A percentile compares a stretch with the other conserved stretches of the same genome.
Evolutionary conservation across 1,284 basidiomycete genomes (phyloP).

Genomic region (Somion occarium): DNA sequence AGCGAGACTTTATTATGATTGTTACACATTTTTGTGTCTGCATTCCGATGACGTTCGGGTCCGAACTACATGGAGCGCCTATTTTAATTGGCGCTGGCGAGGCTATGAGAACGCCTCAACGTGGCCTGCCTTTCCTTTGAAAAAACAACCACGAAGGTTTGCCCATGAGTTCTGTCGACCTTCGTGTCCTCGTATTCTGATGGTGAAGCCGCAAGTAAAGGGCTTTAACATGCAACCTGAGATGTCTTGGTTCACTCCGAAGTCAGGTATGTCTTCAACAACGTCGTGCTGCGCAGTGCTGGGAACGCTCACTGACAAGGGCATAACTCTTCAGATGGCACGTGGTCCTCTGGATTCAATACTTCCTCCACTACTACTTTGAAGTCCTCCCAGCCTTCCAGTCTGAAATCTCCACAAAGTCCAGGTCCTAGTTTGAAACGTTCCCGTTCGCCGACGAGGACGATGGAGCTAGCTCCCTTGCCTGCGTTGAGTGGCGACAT

Average conservation of each 20-base stretch:
- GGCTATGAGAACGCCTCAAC: background rate
- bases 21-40: too few relatives aligned
- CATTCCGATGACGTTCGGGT: too few relatives aligned
- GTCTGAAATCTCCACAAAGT: slow-evolving; percentile 7
- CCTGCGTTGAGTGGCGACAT: slow-evolving; percentile 46
- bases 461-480: slow-evolving; percentile 32
- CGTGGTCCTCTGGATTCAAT: slow-evolving; percentile 19
- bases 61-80: too few relatives aligned
- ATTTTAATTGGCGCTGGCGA: too few relatives aligned
- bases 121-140: background rate
- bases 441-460: slow-evolving; percentile 19
- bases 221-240: slow-evolving; percentile 23
- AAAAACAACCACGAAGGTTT: slow-evolving; percentile 9
- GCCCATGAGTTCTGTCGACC: slow-evolving; percentile 10
- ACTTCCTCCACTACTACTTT: slow-evolving; percentile 17
- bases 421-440: slow-evolving; percentile 23
- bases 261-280: slow-evolving; percentile 15
- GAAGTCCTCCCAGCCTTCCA: slow-evolving; percentile 10
- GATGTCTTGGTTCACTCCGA: slow-evolving; percentile 12
- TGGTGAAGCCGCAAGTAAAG: slow-evolving; percentile 22
- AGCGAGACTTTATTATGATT: too few relatives aligned
- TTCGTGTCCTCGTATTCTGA: slow-evolving; percentile 24
- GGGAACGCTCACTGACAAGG: slow-evolving; percentile 5
- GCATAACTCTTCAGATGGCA: slow-evolving; percentile 19
- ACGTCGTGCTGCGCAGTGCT: slow-evolving; percentile 3